Evolutionary conservation across 257 asterid genomes (phyloP), one percentile per base, ranked within the genome.

Genomic region (Cinchona pubescens): DNA sequence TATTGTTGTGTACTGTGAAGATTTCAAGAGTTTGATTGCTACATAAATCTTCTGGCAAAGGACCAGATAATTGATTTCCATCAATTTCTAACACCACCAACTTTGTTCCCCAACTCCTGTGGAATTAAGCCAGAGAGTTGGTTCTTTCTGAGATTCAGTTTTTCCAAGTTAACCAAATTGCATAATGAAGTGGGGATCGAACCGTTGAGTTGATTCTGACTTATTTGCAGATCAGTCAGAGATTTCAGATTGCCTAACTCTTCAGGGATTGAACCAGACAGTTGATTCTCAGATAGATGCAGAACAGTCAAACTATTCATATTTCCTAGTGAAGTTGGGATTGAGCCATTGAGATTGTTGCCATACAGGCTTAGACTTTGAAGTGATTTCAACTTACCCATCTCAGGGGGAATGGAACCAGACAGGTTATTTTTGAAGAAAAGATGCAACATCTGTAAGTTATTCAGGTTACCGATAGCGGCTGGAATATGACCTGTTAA

Each of bases 1-100:
- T 55, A 78, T 87, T 87, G n/a, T 67, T 38, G 40, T 42, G 25
- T n/a, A 67, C 78, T 12, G 71, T 62, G 27, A 87, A 55, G 3
- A 35, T 46, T 25, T 15, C 34, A 2, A 87, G 70, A 15, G 38
- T 46, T 62, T 78, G 79, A 35, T 77, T 80, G 27, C 51, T 59
- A 40, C 87, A 87, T 12, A 84, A 4, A 7, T 77, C 69, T 69
- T 84, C 79, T 25, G 88, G 90, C 58, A 86, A 68, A 9, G 42
- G 67, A 30, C 86, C 88, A 5, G 78, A 74, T 34, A 86, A 67
- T 34, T 79, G 42, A 77, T 84, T 86, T 0, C 45, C 9, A 45
- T 49, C 29, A 19, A 82, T 46, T 76, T 34, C 55, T 2, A 83
- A 25, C 2, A 34, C 18, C 7, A 21, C 37, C 71, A 77, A 71